Evolutionary conservation across 2,329 filamentous ascomycete species (phyloP), one percentile per base, ranked within the genome.

Genomic region (Colletotrichum kahawae): DNA sequence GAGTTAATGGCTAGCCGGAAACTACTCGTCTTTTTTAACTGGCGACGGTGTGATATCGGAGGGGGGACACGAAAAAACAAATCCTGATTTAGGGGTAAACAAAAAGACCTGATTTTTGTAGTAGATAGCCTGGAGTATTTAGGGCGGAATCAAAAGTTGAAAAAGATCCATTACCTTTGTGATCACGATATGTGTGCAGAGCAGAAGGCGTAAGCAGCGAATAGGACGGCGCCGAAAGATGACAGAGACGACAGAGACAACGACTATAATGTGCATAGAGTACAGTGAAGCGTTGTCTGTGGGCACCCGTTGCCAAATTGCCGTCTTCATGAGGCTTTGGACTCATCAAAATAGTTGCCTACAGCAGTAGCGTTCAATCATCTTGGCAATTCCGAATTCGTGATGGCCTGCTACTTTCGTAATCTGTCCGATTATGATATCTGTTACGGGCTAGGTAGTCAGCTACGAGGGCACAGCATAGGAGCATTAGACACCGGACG

Each of bases 1-100:
- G 67, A 69, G 67, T 69, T 69, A n/a, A 51, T 69, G 67, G 67
- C 38, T 69, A 69, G 56, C 67, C 67, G 67, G 67, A 69, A 69
- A 62, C 67, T 69, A 62, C 34, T 54, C 36, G 67, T 69, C 38
- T 69, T 62, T 69, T 60, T 38, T 21, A 38, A 24, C 16, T 48
- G 65, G 67, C 67, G 56, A 69, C 59, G 65, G 51, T 59, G 65
- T 59, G 51, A 59, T 59, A 67, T 67, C 34, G 67, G 54, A 69
- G 66, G 57, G 54, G 21, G 48, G 31, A 33, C 34, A 51, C 21
- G 24, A 67, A 36, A 67, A 67, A 67, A 43, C 27, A 29, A 43
- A 67, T 29, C 67, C 67, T 69, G 67, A 48, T 68, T 62, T 62
- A 59, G 56, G 56, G 67, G 56, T 62, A n/a, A 60, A 48, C 27